Evolutionary conservation across 2,329 filamentous ascomycete species (phyloP).

Genomic region (Cercospora beticola): DNA sequence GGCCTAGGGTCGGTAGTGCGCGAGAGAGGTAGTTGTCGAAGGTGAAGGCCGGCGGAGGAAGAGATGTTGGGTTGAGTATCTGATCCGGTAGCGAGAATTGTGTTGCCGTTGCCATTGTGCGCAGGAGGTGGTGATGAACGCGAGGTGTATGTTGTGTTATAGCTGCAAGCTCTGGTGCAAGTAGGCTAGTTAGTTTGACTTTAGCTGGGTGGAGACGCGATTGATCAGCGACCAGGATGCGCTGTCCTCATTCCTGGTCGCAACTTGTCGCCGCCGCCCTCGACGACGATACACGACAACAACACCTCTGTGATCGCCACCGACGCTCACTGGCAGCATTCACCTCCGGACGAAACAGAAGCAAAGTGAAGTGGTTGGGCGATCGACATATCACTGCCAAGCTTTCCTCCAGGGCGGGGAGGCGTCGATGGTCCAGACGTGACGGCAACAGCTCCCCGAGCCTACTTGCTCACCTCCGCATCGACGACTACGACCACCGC

Average conservation of each 20-base stretch:
- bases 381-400: neutral
- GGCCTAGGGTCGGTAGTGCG: slow-evolving; percentile 35
- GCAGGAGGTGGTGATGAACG: slow-evolving; percentile 7
- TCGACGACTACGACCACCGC: slow-evolving; percentile 3
- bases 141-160: neutral
- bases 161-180: neutral
- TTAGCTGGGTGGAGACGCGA: slow-evolving; percentile 1
- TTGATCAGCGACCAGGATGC: slow-evolving; percentile 8
- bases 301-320: neutral
- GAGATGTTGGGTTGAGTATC: slow-evolving; percentile 35
- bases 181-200: slow-evolving; percentile 5
- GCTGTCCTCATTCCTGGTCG: slow-evolving; percentile 4
- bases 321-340: neutral
- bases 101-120: slow-evolving; percentile 27
- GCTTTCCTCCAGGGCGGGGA: slow-evolving; percentile 1
- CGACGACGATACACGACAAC: slow-evolving; percentile 8
- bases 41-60: slow-evolving; percentile 34
- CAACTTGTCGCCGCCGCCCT: slow-evolving; percentile 1
- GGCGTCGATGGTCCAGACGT: slow-evolving; percentile 1
- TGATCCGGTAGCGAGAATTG: slow-evolving; percentile 29
- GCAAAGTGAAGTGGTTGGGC: neutral
- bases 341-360: neutral
- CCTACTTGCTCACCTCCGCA: slow-evolving; percentile 2
- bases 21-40: slow-evolving; percentile 38
- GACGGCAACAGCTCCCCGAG: neutral